phyloP scores from a whole-genome alignment of 768 basidiomycete genomes.

The Exidia glandulosa region DNA sequence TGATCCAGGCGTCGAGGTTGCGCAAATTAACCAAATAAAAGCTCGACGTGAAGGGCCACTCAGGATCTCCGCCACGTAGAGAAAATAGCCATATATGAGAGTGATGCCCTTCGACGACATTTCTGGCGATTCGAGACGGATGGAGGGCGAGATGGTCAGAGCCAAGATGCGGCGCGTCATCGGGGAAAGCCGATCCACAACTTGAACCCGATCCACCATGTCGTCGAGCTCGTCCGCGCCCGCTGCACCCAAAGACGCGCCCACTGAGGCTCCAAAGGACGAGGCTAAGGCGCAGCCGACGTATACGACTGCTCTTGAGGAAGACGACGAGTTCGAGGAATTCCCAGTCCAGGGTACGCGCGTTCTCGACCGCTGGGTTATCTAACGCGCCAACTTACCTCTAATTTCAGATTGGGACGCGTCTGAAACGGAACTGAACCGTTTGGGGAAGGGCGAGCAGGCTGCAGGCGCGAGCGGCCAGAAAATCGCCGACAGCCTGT shows the following conservation, averaged over 20 bases:
- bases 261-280: neutral
- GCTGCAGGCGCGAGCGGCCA: constrained; percentile 49
- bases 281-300: neutral
- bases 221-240: neutral
- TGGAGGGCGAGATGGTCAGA: too few relatives aligned
- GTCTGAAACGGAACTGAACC: constrained; percentile 70
- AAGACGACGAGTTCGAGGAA: constrained; percentile 96
- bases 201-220: too few relatives aligned
- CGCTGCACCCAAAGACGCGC: neutral
- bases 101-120: too few relatives aligned
- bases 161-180: too few relatives aligned
- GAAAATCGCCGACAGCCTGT: constrained; percentile 80
- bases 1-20: too few relatives aligned
- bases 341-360: constrained; percentile 73
- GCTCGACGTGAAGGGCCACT: too few relatives aligned
- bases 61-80: too few relatives aligned
- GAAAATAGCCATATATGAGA: too few relatives aligned
- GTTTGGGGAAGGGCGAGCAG: constrained; percentile 61
- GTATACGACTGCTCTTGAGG: constrained; percentile 72
- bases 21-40: too few relatives aligned
- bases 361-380: neutral
- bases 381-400: neutral
- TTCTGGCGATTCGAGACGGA: too few relatives aligned
- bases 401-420: constrained; percentile 68
- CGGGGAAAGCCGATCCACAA: too few relatives aligned